phyloP scores from a whole-genome alignment of 148 eudicot genomes.

The Vaccinium corymbosum region DNA sequence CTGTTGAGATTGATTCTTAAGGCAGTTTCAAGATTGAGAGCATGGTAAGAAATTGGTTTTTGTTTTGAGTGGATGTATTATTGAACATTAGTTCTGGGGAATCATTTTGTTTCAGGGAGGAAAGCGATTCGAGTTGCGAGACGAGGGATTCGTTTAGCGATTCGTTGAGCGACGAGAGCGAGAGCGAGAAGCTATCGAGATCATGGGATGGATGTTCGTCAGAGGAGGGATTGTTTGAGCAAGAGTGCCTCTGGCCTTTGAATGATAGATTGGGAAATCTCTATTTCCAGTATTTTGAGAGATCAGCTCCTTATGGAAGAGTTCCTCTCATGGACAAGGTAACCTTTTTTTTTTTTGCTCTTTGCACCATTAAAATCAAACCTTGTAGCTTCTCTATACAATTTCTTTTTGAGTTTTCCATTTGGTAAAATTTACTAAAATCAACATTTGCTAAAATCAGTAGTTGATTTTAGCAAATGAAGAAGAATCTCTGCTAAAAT shows the following conservation, averaged over 20 bases:
- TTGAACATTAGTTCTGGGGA: slow-evolving; percentile 5
- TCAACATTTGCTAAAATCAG: no score
- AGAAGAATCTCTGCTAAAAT: no score
- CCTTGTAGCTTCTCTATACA: background rate
- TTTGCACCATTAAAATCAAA: background rate
- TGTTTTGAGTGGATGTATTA: background rate
- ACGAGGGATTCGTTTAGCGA: slow-evolving; percentile 87
- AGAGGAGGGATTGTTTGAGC: slow-evolving; percentile 73
- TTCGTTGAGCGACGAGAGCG: slow-evolving; percentile 90
- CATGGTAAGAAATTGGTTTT: background rate
- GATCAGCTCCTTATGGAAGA: slow-evolving; percentile 82
- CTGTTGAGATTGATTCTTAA: background rate
- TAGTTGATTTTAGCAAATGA: no score
- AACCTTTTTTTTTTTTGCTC: slow-evolving; percentile 13
- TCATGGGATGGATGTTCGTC: slow-evolving; percentile 87
- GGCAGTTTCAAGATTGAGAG: background rate
- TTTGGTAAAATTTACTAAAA: background rate
- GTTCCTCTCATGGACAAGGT: slow-evolving; percentile 99
- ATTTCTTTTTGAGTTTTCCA: background rate
- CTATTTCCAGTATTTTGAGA: slow-evolving; percentile 81
- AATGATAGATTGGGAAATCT: slow-evolving; percentile 79
- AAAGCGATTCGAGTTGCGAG: slow-evolving; percentile 57
- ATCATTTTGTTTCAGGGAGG: slow-evolving; percentile 44
- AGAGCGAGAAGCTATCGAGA: slow-evolving; percentile 73
- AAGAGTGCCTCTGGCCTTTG: slow-evolving; percentile 49